phyloP scores from a whole-genome alignment of 768 basidiomycete species.

The Sarcodon aspratus region DNA sequence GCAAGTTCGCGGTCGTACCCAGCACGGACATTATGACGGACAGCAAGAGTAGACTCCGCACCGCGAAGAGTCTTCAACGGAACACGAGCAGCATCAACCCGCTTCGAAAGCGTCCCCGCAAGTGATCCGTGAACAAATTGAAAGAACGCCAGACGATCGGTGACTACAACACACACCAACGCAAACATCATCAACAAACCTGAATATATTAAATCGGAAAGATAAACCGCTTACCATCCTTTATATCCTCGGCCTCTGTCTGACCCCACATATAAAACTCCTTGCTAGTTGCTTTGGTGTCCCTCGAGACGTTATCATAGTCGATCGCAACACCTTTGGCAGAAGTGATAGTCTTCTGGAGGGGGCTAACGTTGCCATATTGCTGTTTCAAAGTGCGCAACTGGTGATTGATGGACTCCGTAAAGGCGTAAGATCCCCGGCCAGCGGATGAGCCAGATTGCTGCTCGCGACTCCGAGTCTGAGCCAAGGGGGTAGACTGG shows the following conservation, averaged over 20 bases:
- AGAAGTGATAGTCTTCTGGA: constrained; percentile 71
- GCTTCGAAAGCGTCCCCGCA: constrained; percentile 43
- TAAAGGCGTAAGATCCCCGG: constrained; percentile 38
- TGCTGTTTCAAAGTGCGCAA: constrained; percentile 65
- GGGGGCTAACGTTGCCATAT: constrained; percentile 55
- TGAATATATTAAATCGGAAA: background rate
- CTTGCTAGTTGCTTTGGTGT: constrained; percentile 66
- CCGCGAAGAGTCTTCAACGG: constrained; percentile 65
- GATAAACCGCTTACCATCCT: constrained; percentile 43
- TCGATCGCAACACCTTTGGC: constrained; percentile 74
- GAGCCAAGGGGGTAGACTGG: constrained; percentile 45
- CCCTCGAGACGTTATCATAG: constrained; percentile 53
- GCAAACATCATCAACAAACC: constrained; percentile 5
- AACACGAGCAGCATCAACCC: constrained; percentile 51
- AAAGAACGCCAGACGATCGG: constrained; percentile 73
- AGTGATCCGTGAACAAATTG: constrained; percentile 70
- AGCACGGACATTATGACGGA: constrained; percentile 50
- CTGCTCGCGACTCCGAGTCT: background rate
- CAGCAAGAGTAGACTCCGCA: constrained; percentile 49
- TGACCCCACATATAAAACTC: constrained; percentile 85
- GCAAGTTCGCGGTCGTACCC: constrained; percentile 48
- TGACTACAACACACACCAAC: constrained; percentile 30
- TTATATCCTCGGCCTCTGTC: constrained; percentile 55
- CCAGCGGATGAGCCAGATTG: constrained; percentile 13
- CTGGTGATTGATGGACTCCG: constrained; percentile 56